These are phyloP conservation scores for Beverwykella pulmonaria DNA, from an alignment of 495 filamentous ascomycete genomes.

Conservation along the genomic window DNA sequence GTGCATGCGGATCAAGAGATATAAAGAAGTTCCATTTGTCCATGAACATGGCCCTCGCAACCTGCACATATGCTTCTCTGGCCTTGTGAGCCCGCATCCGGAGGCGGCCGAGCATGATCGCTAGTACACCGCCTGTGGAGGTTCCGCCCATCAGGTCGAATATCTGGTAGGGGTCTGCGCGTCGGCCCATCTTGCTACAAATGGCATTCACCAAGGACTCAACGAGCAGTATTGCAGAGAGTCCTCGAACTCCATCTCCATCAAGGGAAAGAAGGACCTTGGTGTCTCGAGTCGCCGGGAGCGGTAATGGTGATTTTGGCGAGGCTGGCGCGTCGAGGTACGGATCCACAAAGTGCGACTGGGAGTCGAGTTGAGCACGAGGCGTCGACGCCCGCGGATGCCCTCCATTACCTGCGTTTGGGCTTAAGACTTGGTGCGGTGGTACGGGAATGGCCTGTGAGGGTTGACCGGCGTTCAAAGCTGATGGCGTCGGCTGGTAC, in stretches of 20 bases:
- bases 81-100: constrained; percentile 90
- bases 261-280: constrained; percentile 31
- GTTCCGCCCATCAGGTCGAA: constrained; percentile 96
- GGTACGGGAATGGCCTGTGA: neutral
- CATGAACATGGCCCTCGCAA: constrained; percentile 89
- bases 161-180: constrained; percentile 83
- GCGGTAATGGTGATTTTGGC: neutral
- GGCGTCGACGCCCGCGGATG: neutral
- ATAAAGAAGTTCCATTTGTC: constrained; percentile 59
- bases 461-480: neutral
- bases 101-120: constrained; percentile 93
- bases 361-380: neutral
- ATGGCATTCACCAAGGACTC: constrained; percentile 32
- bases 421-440: neutral
- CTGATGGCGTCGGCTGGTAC: neutral
- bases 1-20: constrained; percentile 76
- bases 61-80: constrained; percentile 88
- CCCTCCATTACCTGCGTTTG: neutral
- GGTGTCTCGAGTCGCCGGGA: constrained; percentile 6
- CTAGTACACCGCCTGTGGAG: constrained; percentile 90
- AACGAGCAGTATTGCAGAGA: constrained; percentile 27
- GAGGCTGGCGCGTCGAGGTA: neutral
- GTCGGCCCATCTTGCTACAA: constrained; percentile 14
- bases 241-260: constrained; percentile 30
- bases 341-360: neutral